Evolutionary conservation across 495 filamentous ascomycete species (phyloP).

Genomic region (Talaromyces nanjingensis): DNA sequence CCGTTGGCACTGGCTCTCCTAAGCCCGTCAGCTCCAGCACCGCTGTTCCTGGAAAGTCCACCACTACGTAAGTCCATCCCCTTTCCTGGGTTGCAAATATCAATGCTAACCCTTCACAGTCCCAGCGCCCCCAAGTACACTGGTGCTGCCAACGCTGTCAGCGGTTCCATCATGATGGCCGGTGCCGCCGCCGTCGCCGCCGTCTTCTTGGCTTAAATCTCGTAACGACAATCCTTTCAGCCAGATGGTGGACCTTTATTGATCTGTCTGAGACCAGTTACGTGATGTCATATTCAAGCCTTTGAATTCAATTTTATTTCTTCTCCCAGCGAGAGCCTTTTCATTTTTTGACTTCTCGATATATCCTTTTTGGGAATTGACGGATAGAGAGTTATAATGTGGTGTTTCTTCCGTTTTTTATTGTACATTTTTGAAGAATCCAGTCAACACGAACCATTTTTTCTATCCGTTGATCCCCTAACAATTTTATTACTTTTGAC

Average conservation of each 20-base stretch:
- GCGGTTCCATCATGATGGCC: constrained; percentile 42
- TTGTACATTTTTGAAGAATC: constrained; percentile 6
- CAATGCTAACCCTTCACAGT: constrained; percentile 9
- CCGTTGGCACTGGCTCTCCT: constrained; percentile 17
- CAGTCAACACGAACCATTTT: constrained; percentile 1
- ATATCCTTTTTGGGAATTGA: neutral
- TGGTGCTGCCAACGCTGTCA: constrained; percentile 40
- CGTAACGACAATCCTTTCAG: neutral
- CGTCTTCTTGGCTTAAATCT: constrained; percentile 47
- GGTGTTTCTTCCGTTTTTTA: constrained; percentile 4
- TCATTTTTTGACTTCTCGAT: neutral
- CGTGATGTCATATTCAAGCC: neutral
- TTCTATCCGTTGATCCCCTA: neutral
- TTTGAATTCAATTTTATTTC: neutral
- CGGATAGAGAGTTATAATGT: constrained; percentile 4
- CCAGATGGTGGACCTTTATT: neutral
- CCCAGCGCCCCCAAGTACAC: constrained; percentile 35
- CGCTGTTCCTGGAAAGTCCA: constrained; percentile 19
- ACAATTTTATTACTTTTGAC: neutral
- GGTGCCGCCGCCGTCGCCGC: constrained; percentile 43
- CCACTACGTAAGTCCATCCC: constrained; percentile 21
- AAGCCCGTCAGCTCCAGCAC: constrained; percentile 22
- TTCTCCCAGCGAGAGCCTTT: constrained; percentile 2
- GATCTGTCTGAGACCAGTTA: neutral
- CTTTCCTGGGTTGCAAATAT: neutral